Evolutionary conservation across 805 yeast genomes (phyloP).

Genomic region (Tetrapisispora arboricola): DNA sequence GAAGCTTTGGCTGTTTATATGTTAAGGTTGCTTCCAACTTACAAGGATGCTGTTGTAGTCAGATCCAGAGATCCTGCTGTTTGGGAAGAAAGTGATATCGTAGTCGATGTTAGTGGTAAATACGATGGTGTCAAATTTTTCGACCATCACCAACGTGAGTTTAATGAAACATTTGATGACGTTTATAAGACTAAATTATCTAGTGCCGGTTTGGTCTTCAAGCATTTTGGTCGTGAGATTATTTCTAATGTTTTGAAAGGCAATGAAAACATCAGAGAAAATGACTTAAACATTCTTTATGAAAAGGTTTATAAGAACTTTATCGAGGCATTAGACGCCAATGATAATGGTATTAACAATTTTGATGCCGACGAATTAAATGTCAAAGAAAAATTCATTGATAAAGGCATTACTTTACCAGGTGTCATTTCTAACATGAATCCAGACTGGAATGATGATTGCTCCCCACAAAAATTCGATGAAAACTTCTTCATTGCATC

Average conservation of each 20-base stretch:
- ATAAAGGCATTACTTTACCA: constrained; percentile 66
- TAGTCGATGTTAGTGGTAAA: constrained; percentile 89
- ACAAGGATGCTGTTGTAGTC: constrained; percentile 51
- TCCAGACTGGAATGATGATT: constrained; percentile 73
- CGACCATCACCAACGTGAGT: constrained; percentile 96
- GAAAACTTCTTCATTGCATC: constrained; percentile 59
- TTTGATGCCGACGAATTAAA: constrained; percentile 36
- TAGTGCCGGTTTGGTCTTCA: constrained; percentile 89
- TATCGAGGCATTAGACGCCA: constrained; percentile 88
- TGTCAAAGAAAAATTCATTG: constrained; percentile 54
- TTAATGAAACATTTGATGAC: constrained; percentile 58
- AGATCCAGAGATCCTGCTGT: constrained; percentile 77
- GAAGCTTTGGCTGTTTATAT: constrained; percentile 89
- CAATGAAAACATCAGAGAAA: constrained; percentile 16
- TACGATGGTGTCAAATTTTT: constrained; percentile 68
- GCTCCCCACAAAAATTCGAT: constrained; percentile 58
- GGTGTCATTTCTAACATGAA: constrained; percentile 68
- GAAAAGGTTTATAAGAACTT: constrained; percentile 75
- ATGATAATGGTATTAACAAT: constrained; percentile 84
- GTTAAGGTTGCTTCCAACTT: constrained; percentile 64
- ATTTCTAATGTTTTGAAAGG: constrained; percentile 39
- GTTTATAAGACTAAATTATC: constrained; percentile 68
- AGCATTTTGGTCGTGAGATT: constrained; percentile 69
- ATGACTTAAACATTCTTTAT: constrained; percentile 54
- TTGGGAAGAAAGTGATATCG: constrained; percentile 83